Evolutionary conservation across 768 basidiomycete genomes (phyloP), one percentile per base, ranked within the genome.

Genomic region (Tylopilus felleus): DNA sequence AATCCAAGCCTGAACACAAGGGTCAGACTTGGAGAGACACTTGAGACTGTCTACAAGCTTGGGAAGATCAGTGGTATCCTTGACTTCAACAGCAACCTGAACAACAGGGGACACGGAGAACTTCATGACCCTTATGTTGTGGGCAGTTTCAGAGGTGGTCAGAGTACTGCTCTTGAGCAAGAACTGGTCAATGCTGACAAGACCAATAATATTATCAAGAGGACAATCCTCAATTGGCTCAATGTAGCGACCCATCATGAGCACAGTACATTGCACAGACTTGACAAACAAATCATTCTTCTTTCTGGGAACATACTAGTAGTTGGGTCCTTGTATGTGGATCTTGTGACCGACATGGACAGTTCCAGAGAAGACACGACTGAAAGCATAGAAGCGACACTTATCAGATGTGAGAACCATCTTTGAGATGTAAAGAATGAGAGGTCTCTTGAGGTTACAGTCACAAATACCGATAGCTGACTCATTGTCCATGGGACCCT

Each of bases 71-170:
- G 92, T 84, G 54, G 97, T 93, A 74, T 98, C 98, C 88, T 98
- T 98, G 75, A 98, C 97, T 75, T 99, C 97, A 65, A 99, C 97
- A 61, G 97, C 93, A 68, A 98, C 93, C 72, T 86, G 97, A 42
- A 99, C 97, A 80, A 99, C 97, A 63, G 97, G 97, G 28, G 97
- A 98, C 52, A 99, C 97, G 73, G 95, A 98, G 84, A 98, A 98
- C 78, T 90, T 93, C 97, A 99, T 99, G 75, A 99, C 94, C 79
- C 80, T 93, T 94, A 99, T 97, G 82, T 99, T 99, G 82, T 99
- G 97, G 48, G 97, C 97, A 49, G 94, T 97, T 78, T 98, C 97
- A 46, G 93, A 93, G 56, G 91, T 85, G 56, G 97, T 99, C 69
- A 99, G 84, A 58, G 97, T 99, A 73, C 97, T 97, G 63, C 85